Conservation (phyloP, 345 rosid genomes). For the Eucalyptus marginata region DNA sequence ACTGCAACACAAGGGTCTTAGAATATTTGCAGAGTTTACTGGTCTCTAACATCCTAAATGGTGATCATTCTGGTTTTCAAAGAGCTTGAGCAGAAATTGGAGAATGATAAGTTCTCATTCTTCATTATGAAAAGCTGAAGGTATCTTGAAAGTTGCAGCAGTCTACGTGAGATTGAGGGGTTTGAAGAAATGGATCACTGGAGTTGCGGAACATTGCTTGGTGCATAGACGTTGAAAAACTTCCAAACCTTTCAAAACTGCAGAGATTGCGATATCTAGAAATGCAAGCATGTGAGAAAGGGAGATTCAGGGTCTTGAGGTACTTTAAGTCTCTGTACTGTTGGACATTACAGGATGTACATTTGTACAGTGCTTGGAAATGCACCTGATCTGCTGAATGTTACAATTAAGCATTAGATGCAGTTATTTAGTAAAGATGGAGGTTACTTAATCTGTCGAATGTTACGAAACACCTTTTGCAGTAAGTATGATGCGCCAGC, state of each 20-base stretch:
- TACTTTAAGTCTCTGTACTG: too few relatives aligned
- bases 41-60: background rate
- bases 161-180: background rate
- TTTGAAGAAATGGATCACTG: background rate
- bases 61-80: background rate
- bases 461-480: background rate
- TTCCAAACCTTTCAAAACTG: background rate
- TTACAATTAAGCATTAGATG: background rate
- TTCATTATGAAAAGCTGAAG: background rate
- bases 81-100: background rate
- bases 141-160: background rate
- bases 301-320: too few relatives aligned
- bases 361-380: background rate
- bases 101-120: background rate
- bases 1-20: background rate
- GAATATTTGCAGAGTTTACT: background rate
- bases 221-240: background rate
- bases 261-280: background rate
- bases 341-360: background rate
- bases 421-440: background rate
- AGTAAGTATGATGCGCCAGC: background rate
- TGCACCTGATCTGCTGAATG: background rate
- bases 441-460: background rate
- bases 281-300: rapidly evolving
- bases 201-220: background rate